Conservation (phyloP, 768 basidiomycete genomes). For the Clathrus columnatus region DNA sequence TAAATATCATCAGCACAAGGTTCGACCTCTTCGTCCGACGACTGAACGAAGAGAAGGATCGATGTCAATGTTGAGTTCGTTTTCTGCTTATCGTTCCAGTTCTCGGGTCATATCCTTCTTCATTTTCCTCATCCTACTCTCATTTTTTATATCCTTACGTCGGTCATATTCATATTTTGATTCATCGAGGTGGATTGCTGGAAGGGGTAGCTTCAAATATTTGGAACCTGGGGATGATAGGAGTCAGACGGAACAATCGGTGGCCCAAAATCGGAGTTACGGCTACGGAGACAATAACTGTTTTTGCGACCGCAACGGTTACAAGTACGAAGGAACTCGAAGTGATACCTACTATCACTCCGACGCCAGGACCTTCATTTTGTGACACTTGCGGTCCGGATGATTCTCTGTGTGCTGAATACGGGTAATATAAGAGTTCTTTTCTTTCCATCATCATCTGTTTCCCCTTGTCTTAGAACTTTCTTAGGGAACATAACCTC, state of each 20-base stretch:
- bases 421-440: slow-evolving; percentile 6
- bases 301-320: background rate
- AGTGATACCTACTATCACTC: too few relatives aligned
- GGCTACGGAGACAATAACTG: background rate
- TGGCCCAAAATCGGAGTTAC: background rate
- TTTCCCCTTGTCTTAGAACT: background rate
- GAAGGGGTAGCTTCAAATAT: background rate
- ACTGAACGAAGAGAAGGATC: background rate
- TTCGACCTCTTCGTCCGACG: too few relatives aligned
- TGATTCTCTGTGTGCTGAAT: slow-evolving; percentile 1
- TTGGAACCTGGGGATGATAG: background rate
- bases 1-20: too few relatives aligned
- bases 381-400: slow-evolving; percentile 5
- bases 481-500: background rate
- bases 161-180: background rate
- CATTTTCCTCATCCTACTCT: background rate
- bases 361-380: slow-evolving; percentile 3
- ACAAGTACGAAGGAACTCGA: background rate
- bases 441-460: background rate
- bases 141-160: background rate
- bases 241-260: background rate
- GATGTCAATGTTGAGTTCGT: background rate
- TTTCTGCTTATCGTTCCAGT: background rate
- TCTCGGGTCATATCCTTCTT: background rate
- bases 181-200: background rate